Base-by-base conservation (phyloP, 208 protist species). In the Trypanosoma theileri region DNA sequence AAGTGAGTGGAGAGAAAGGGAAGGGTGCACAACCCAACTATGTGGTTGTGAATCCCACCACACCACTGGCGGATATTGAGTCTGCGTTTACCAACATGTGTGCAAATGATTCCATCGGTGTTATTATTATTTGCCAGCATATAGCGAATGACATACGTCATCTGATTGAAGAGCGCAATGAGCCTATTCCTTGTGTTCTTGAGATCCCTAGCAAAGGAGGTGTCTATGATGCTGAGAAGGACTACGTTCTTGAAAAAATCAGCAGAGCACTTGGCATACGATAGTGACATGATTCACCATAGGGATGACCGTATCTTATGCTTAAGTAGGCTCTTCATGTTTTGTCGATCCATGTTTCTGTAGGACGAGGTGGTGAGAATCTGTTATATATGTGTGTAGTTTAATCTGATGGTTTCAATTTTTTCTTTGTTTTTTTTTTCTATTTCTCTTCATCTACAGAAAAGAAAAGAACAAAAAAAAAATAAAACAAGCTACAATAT, bases 131-230 rank as follows among this genome's bases (percentile, higher is more conserved):
- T 71, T 95, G 85, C 58, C 98, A 99, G 83, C 79, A 96, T 73
- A 97, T 99, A 60, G 98, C 98, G 12, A 94, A 98, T 61, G 92
- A 98, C 53, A 98, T 99, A 69, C 86, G 97, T 21, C 83, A 97
- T 66, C 68, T 98, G 21, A 78, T 99, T n/a, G 91, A 97, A 57
- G 80, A 94, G 46, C 93, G 98, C 69, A 84, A 79, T 24, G 68
- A 82, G 40, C 78, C 92, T 10, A 89, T 99, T 59, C 98, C 98
- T 19, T 96, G 97, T 26, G 85, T 99, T 50, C 80, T 99, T 55
- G 97, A 98, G 67, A 98, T 99, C 42, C 98, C 98, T 13, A 97
- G 90, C 74, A 98, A 98, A 72, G 94, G 98, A n/a, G 74, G 91
- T 60, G 90, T 96, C 28, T 99, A 99, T 69, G 97, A 98, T 69